Base-by-base conservation (phyloP, 2,329 filamentous ascomycete genomes). In the Penicillium sp. region DNA sequence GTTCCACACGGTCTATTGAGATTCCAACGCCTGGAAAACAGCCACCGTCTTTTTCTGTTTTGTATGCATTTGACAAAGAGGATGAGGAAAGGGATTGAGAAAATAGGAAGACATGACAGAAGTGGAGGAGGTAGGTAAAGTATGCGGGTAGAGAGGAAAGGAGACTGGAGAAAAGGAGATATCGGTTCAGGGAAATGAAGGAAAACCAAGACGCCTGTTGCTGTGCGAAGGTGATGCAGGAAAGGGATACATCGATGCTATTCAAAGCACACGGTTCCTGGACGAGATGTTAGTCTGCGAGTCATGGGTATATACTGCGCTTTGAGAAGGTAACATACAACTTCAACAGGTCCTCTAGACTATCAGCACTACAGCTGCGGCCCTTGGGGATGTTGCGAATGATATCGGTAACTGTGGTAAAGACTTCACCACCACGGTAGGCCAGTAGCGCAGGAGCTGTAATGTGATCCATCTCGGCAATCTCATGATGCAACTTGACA, bases 381-480 rank as follows among this genome's bases (percentile, higher is more conserved):
- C 80, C 86, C 35, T 84, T 81, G 2, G 93, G 92, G 53, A 97
- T 90, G 84, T 95, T 91, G 73, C 93, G 88, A 65, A 96, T 87
- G 56, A 98, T 85, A 58, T 94, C 93, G 0, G 95, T 91, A 56
- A 98, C 82, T 71, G 93, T 96, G 66, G 92, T 91, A 70, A 98
- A 93, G 67, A 97, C 88, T 67, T 98, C 93, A 57, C 93, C 93
- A 71, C 89, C 91, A 61, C 89, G 89, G 81, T 99, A 99, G 12
- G 91, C 94, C 53, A 98, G 83, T 40, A 98, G 83, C 4, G 95
- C 92, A 0, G 95, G 95, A 1, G 97, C 91, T 50, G 90, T 89
- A 35, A 93, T 91, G 61, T 91, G 88, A 75, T 97, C 92, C 83
- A 98, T 97, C 76, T 98, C 93, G 40, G 97, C 96, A 61, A 97